phyloP scores from a whole-genome alignment of 345 rosid genomes.

The Abelmoschus esculentus region DNA sequence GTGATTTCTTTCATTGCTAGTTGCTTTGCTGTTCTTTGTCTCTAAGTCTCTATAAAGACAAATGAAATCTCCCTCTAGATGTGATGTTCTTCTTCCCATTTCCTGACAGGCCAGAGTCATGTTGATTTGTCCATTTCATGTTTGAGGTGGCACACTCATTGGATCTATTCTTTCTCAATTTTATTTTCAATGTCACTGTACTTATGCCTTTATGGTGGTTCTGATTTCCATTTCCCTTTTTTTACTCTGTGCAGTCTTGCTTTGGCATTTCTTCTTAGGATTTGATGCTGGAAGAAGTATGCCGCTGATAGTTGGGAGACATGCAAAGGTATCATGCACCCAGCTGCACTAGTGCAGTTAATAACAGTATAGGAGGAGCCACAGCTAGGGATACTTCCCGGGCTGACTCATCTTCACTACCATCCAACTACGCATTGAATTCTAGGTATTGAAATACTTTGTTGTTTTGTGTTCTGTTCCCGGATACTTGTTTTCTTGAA shows the following conservation, averaged over 20 bases:
- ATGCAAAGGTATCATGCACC: slow-evolving; percentile 97
- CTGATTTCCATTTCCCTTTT: neutral
- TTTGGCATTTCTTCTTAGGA: slow-evolving; percentile 26
- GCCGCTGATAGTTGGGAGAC: slow-evolving; percentile 83
- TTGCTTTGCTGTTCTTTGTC: neutral
- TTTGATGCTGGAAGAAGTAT: slow-evolving; percentile 71
- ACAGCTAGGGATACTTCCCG: slow-evolving; percentile 72
- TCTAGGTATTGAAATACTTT: slow-evolving; percentile 42
- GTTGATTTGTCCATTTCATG: slow-evolving; percentile 6
- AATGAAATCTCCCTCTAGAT: neutral
- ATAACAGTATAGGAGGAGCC: slow-evolving; percentile 69
- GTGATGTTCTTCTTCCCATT: neutral
- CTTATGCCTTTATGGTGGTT: neutral
- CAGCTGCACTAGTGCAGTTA: slow-evolving; percentile 94
- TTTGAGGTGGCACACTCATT: slow-evolving; percentile 6
- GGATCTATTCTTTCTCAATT: neutral
- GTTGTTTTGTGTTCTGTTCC: slow-evolving; percentile 9
- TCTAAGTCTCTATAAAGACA: neutral
- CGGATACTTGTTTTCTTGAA: neutral
- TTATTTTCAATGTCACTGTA: neutral
- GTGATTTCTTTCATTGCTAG: neutral
- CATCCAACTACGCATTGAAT: slow-evolving; percentile 51
- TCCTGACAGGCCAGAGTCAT: neutral
- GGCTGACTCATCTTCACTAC: slow-evolving; percentile 68
- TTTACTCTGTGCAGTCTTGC: slow-evolving; percentile 20